Percentiles rank a stretch among this genome's conserved stretches.
Conservation (phyloP, 2,329 filamentous ascomycete species). For the Epichloe coenophiala region DNA sequence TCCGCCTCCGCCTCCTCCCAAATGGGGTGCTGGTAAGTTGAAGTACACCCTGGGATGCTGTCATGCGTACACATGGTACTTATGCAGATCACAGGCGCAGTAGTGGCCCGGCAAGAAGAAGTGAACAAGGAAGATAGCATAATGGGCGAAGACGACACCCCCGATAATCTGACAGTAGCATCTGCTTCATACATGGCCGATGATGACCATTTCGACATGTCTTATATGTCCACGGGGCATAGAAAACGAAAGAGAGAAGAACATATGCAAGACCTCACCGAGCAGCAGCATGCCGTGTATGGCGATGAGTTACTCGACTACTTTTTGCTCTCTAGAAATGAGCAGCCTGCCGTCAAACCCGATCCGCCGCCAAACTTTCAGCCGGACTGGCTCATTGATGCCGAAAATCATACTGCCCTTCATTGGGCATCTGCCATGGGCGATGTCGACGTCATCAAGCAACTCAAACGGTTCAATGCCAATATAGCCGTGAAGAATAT, state of each 20-base stretch:
- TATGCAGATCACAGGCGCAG: conserved; percentile 5
- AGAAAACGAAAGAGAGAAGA: conserved; percentile 69
- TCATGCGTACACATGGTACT: not conserved
- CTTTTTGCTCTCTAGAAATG: conserved; percentile 79
- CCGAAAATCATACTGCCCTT: conserved; percentile 80
- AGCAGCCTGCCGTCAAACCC: conserved; percentile 57
- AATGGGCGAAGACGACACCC: conserved; percentile 64
- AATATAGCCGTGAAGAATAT: conserved; percentile 57
- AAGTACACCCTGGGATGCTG: not conserved
- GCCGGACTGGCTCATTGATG: conserved; percentile 84
- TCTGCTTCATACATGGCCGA: conserved; percentile 79
- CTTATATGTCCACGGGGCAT: conserved; percentile 46
- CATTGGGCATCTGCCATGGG: conserved; percentile 99
- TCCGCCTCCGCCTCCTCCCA: conserved; percentile 38
- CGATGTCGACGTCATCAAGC: conserved; percentile 79
- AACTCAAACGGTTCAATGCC: conserved; percentile 71
- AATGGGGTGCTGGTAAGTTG: conserved; percentile 28
- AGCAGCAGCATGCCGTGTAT: conserved; percentile 81
- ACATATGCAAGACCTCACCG: conserved; percentile 46
- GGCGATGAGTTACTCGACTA: conserved; percentile 91
- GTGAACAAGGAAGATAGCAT: conserved; percentile 49
- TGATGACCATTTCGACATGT: conserved; percentile 61
- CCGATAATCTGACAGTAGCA: conserved; percentile 69
- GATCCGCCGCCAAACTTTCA: conserved; percentile 77
- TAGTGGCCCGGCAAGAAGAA: conserved; percentile 34